Evolutionary conservation across 768 basidiomycete genomes (phyloP), one percentile per base, ranked within the genome.

Genomic region (Cubamyces lactineus): DNA sequence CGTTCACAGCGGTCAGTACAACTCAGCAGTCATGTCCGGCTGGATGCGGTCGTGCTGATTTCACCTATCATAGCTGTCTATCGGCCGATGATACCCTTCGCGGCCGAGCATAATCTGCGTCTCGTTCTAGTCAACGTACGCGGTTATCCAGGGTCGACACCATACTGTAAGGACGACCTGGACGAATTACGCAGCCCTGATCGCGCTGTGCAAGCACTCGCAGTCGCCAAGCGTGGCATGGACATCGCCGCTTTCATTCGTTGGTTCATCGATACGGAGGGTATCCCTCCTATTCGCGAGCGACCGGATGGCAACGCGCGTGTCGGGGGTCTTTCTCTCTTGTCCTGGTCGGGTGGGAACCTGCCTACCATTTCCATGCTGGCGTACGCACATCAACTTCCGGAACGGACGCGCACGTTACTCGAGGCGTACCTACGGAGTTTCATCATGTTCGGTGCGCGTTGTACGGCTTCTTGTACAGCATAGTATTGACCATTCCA

Each of bases 101-200:
- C 73, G 0, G 47, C 59, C 5, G 21, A 57, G 30, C 45, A 63
- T 30, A 66, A 67, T 19, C 46, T 72, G 1, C 70, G 73, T 5
- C 61, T 74, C 9, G 62, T 74, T 6, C 13, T 64, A 1, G 30
- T 71, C 59, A 74, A 68, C 54, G 40, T 64, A 8, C 69, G 70
- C 13, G 70, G 66, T 30, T 74, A 72, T 41, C 69, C 66, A 1
- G 69, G 71, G 0, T 72, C 72, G 6, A 62, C 70, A 5, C 66
- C 67, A 5, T 66, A 61, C 66, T 53, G 69, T 1, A 21, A 21
- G 5, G 57, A 45, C n/a, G 71, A 73, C 11, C 19, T 69, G 3
- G 63, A 54, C 1, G 26, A 26, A 8, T 42, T 60, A 3, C 56
- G 57, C 30, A 46, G 46, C 7, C 42, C 28, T 16, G 30, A 30